Evolutionary conservation across 2,329 filamentous ascomycete genomes (phyloP), one percentile per base, ranked within the genome.

Genomic region (Aspergillus ibericus): DNA sequence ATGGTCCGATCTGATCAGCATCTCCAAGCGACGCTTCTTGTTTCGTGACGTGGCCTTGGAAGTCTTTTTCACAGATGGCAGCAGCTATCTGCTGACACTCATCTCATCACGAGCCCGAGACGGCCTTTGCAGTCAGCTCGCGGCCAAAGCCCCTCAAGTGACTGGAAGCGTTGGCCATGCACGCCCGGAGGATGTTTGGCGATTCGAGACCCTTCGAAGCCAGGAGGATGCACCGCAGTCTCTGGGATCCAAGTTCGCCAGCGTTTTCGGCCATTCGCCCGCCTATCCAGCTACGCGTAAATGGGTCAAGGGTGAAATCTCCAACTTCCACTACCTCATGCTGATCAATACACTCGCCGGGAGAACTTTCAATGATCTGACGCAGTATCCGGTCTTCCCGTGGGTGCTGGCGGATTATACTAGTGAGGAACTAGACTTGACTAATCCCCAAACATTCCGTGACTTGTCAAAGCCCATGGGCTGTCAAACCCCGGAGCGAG

Each of bases 291-390:
- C 92, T 8, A 96, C 95, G 69, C 88, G 89, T 64, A 89, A 88
- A 72, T 99, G 95, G 95, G 85, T 95, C 59, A 89, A 88, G 71
- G 95, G 96, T 12, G 95, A 99, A 69, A 92, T 98, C 51, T 98
- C 93, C 13, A 99, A 99, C 74, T 99, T 99, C 69, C 92, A 98
- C 75, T 99, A 99, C 71, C 84, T 99, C 35, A 99, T 99, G 93
- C 87, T 97, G 60, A 88, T 99, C 70, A 99, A 99, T 71, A 98
- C 95, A 0, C 91, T 99, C 84, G 96, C 96, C 27, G 95, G 95
- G 2, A 84, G 95, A 53, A 98, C 95, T 0, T 99, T 99, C 79
- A 99, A 99, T 70, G 95, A 99, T 71, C 81, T 99, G 16, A 99
- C 95, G 0, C 96, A 99, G 69, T 99, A 99, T 69, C 95, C 95